These are phyloP conservation scores for Pleodorina starrii DNA, from an alignment of 139 green algal genomes.

Conservation along the genomic window DNA sequence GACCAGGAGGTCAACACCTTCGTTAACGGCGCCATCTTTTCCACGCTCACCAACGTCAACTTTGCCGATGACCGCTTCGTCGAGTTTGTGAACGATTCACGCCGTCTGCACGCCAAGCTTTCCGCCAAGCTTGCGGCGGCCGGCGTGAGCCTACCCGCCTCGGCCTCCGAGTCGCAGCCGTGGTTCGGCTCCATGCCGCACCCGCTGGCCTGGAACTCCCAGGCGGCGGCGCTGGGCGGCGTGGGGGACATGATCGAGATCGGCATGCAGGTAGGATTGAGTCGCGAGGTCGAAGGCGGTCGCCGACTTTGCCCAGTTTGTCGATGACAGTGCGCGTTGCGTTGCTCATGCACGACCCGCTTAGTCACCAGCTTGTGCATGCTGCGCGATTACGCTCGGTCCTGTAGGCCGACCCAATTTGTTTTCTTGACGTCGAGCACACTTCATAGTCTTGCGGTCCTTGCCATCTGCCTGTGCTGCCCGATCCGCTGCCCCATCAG, in stretches of 20 bases:
- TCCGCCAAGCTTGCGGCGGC: slow-evolving; percentile 44
- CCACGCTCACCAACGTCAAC: slow-evolving; percentile 85
- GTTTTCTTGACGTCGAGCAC: too few relatives aligned
- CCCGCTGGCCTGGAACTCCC: slow-evolving; percentile 56
- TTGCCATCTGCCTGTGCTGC: too few relatives aligned
- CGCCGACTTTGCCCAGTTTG: too few relatives aligned
- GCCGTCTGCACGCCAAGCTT: neutral
- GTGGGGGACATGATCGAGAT: slow-evolving; percentile 39
- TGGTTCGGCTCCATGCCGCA: slow-evolving; percentile 65
- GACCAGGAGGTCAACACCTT: slow-evolving; percentile 65
- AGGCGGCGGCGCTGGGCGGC: slow-evolving; percentile 17
- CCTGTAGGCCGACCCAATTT: too few relatives aligned
- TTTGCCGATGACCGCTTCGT: slow-evolving; percentile 70
- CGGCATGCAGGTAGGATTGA: neutral
- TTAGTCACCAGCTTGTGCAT: too few relatives aligned
- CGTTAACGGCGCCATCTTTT: slow-evolving; percentile 69
- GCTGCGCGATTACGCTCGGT: too few relatives aligned
- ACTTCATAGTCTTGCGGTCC: too few relatives aligned
- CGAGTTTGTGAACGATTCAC: slow-evolving; percentile 38
- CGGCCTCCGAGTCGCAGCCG: slow-evolving; percentile 11
- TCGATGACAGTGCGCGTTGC: too few relatives aligned
- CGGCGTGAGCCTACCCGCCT: slow-evolving; percentile 16
- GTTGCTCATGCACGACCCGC: too few relatives aligned
- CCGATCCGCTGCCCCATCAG: too few relatives aligned
- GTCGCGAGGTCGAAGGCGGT: too few relatives aligned